Evolutionary conservation across 148 eudicot species (phyloP).

Genomic region (Spergularia marina): DNA sequence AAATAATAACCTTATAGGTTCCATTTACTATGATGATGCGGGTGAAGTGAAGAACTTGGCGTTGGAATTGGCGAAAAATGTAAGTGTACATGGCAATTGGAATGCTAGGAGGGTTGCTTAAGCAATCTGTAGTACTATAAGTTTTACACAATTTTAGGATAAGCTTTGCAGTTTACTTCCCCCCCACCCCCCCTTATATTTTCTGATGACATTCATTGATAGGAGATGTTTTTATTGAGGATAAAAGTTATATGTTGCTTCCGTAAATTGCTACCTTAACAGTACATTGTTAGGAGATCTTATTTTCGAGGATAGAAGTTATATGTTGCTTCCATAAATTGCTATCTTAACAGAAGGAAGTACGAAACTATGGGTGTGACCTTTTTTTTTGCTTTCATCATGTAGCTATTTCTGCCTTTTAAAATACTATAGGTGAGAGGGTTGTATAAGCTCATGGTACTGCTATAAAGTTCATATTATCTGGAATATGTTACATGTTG

Average conservation of each 20-base stretch:
- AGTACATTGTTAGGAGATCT: no score
- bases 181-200: no score
- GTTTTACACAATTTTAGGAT: not conserved
- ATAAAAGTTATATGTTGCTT: no score
- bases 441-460: not conserved
- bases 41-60: conserved; percentile 81
- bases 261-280: no score
- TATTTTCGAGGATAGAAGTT: no score
- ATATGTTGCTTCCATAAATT: no score
- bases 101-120: not conserved
- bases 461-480: not conserved
- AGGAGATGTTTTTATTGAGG: no score
- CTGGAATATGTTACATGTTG: not conserved
- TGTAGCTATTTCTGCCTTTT: conserved; percentile 35
- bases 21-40: conserved; percentile 83
- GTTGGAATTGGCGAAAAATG: conserved; percentile 74
- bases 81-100: conserved; percentile 29
- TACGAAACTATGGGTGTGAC: no score
- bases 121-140: not conserved
- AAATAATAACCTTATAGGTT: conserved; percentile 71
- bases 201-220: no score
- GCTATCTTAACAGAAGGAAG: no score
- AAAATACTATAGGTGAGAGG: not conserved
- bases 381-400: not conserved
- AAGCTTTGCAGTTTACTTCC: no score